phyloP scores from a whole-genome alignment of 345 rosid genomes.

The Hypericum perforatum region DNA sequence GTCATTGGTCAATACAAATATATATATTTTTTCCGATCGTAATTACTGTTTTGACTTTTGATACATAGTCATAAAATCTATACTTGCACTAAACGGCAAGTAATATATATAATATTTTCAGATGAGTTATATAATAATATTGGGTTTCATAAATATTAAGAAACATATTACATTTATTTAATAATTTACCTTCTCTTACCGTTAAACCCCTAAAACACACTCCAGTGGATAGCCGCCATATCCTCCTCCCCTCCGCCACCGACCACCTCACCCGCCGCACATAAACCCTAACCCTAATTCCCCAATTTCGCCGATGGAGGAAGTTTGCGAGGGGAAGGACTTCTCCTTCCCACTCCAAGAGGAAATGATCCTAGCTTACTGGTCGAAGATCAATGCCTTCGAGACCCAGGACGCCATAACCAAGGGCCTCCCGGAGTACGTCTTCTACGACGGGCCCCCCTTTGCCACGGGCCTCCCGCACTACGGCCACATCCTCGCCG shows the following conservation, averaged over 20 bases:
- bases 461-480: slow-evolving; percentile 98
- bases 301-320: slow-evolving; percentile 68
- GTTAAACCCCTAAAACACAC: too few species aligned
- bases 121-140: too few species aligned
- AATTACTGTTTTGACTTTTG: too few species aligned
- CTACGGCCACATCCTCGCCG: slow-evolving; percentile 95
- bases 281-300: background rate
- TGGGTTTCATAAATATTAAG: too few species aligned
- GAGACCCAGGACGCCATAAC: slow-evolving; percentile 61
- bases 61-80: too few species aligned
- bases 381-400: slow-evolving; percentile 76
- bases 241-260: background rate
- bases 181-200: too few species aligned
- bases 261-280: background rate
- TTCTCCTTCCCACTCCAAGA: slow-evolving; percentile 77
- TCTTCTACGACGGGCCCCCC: slow-evolving; percentile 97
- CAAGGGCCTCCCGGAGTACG: slow-evolving; percentile 51
- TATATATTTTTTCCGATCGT: too few species aligned
- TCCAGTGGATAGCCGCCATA: background rate
- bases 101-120: too few species aligned
- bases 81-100: too few species aligned
- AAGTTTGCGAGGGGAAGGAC: slow-evolving; percentile 82
- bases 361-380: slow-evolving; percentile 44
- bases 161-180: too few species aligned
- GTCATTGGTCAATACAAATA: too few species aligned